Evolutionary conservation across 805 yeast genomes (phyloP).

Genomic region (Saccharomyces paradoxus): DNA sequence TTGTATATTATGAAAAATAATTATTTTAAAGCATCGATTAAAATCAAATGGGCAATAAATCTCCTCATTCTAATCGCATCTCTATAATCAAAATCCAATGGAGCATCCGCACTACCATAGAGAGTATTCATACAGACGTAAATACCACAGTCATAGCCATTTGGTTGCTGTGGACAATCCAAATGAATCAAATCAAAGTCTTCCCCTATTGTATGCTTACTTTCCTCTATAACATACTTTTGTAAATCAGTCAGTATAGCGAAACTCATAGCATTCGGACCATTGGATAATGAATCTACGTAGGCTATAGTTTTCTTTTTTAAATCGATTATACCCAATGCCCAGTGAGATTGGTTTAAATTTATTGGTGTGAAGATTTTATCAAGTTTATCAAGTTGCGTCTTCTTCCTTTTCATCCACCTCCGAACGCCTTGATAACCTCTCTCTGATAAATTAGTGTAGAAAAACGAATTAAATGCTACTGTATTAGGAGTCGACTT

Average conservation of each 20-base stretch:
- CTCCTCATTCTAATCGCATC: conserved; percentile 66
- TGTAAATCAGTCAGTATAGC: conserved; percentile 40
- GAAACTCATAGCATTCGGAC: conserved; percentile 29
- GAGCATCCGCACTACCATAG: conserved; percentile 44
- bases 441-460: conserved; percentile 54
- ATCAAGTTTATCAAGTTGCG: conserved; percentile 55
- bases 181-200: conserved; percentile 29
- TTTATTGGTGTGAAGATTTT: conserved; percentile 81
- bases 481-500: conserved; percentile 37
- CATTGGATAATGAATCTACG: conserved; percentile 61
- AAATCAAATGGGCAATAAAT: conserved; percentile 29
- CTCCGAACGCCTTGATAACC: conserved; percentile 78
- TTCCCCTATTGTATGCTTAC: conserved; percentile 35
- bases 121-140: conserved; percentile 76
- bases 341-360: conserved; percentile 82
- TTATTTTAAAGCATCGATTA: not conserved
- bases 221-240: conserved; percentile 61
- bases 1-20: not conserved
- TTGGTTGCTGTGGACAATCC: conserved; percentile 74
- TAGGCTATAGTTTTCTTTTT: conserved; percentile 50
- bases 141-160: conserved; percentile 94
- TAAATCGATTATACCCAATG: conserved; percentile 71
- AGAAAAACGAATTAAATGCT: conserved; percentile 85
- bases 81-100: conserved; percentile 48
- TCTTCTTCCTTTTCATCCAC: conserved; percentile 76